Evolutionary conservation across 176 grass and related monocot genomes (phyloP).

Genomic region (Eragrostis curvula): DNA sequence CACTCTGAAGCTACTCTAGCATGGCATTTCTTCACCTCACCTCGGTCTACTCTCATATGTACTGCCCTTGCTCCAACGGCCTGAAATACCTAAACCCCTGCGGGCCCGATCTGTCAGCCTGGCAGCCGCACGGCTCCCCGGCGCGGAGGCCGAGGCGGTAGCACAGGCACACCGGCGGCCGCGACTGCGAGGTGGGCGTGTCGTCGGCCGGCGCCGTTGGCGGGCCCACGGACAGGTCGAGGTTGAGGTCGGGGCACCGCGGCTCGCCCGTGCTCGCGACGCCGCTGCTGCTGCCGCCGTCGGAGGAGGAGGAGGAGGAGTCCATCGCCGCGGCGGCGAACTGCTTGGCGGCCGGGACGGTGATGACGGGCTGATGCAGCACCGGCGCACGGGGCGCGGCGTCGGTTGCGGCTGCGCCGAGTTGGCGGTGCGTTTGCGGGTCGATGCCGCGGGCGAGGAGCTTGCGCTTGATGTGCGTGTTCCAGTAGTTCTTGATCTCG

Average conservation of each 20-base stretch:
- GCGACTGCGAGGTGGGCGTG: conserved; percentile 52
- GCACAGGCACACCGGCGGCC: conserved; percentile 67
- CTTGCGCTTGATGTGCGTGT: conserved; percentile 94
- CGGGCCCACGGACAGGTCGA: conserved; percentile 74
- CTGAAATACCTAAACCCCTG: conserved; percentile 58
- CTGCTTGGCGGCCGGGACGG: neutral
- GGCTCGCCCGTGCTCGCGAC: conserved; percentile 54
- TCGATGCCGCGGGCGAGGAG: conserved; percentile 71
- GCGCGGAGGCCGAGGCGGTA: conserved; percentile 68
- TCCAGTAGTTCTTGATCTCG: conserved; percentile 97
- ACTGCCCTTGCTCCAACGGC: conserved; percentile 73
- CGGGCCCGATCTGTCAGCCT: conserved; percentile 30
- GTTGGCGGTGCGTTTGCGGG: conserved; percentile 72
- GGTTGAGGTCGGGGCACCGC: conserved; percentile 87
- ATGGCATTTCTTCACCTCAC: neutral
- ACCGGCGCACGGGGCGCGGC: too few species aligned
- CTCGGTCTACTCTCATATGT: conserved; percentile 56
- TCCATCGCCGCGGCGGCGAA: neutral
- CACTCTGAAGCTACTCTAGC: conserved; percentile 3
- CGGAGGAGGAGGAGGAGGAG: conserved; percentile 19
- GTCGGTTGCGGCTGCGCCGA: neutral
- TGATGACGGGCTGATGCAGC: neutral
- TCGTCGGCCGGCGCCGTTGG: conserved; percentile 37
- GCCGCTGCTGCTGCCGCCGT: conserved; percentile 48
- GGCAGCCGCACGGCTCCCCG: conserved; percentile 63